phyloP scores from a whole-genome alignment of 108 stramenopile species.

The Nannochloropsis oceanica region DNA sequence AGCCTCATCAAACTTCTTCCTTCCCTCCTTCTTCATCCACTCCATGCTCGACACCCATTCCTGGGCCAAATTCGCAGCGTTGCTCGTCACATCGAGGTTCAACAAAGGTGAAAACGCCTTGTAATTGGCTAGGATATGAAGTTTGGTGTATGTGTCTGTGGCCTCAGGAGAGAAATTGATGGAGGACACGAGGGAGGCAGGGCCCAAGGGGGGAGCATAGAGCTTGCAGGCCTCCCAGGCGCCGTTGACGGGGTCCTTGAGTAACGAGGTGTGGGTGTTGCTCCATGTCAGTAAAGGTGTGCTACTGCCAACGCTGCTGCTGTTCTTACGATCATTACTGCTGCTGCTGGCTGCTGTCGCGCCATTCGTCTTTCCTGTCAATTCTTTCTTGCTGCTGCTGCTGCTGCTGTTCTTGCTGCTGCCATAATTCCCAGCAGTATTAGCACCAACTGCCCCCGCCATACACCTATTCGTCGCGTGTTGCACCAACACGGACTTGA shows the following conservation, averaged over 20 bases:
- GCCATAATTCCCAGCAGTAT: not conserved
- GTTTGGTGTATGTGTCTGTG: not conserved
- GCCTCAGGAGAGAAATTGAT: not conserved
- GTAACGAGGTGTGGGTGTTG: not conserved
- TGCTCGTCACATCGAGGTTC: not conserved
- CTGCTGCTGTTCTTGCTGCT: not conserved
- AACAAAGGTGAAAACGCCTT: not conserved
- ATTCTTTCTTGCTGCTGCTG: not conserved
- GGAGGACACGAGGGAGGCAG: not conserved
- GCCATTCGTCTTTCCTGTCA: not conserved
- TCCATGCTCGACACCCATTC: not conserved
- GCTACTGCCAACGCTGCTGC: not conserved
- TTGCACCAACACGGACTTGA: not conserved
- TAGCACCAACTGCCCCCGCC: not conserved
- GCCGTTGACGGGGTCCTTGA: not conserved
- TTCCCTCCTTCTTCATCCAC: not conserved
- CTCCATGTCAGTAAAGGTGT: not conserved
- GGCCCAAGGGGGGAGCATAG: not conserved
- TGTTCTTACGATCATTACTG: not conserved
- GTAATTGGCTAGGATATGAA: not conserved
- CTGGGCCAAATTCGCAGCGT: not conserved
- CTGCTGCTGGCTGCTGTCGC: too few species aligned
- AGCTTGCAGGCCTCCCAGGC: not conserved
- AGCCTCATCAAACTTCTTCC: not conserved
- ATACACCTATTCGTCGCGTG: not conserved